Evolutionary conservation across 1,284 basidiomycete species (phyloP).

Genomic region (Sphagnurus paluster): DNA sequence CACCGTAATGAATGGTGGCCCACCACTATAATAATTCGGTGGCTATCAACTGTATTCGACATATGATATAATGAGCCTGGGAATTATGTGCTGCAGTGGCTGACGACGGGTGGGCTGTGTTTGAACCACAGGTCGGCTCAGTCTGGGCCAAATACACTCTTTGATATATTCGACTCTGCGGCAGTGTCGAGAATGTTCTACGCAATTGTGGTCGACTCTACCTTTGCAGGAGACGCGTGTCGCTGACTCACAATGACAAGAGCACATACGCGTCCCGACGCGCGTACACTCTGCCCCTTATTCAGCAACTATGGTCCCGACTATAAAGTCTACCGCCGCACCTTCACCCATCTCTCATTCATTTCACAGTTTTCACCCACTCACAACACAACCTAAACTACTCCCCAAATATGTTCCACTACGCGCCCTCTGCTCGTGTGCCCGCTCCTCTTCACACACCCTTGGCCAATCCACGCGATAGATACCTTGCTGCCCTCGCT

Average conservation of each 20-base stretch:
- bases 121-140: too few relatives aligned
- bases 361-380: not conserved
- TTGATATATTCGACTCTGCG: too few relatives aligned
- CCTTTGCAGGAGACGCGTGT: conserved; percentile 12
- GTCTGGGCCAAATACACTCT: too few relatives aligned
- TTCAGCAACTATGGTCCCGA: conserved; percentile 8
- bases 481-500: conserved; percentile 25
- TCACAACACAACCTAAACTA: conserved; percentile 1
- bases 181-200: conserved; percentile 14
- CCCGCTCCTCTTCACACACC: conserved; percentile 7
- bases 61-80: too few relatives aligned
- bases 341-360: not conserved
- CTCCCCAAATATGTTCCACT: conserved; percentile 16
- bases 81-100: too few relatives aligned
- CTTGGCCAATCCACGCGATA: conserved; percentile 16
- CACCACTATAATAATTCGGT: too few relatives aligned
- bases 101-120: too few relatives aligned
- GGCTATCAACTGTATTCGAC: too few relatives aligned
- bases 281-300: conserved; percentile 10
- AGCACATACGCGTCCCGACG: conserved; percentile 12
- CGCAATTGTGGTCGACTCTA: conserved; percentile 1
- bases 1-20: too few relatives aligned
- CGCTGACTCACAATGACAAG: not conserved
- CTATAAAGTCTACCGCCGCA: conserved; percentile 13
- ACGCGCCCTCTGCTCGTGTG: conserved; percentile 8